These are phyloP conservation scores for Trichoderma gracile DNA, from an alignment of 2,329 filamentous ascomycete species.

Conservation along the genomic window DNA sequence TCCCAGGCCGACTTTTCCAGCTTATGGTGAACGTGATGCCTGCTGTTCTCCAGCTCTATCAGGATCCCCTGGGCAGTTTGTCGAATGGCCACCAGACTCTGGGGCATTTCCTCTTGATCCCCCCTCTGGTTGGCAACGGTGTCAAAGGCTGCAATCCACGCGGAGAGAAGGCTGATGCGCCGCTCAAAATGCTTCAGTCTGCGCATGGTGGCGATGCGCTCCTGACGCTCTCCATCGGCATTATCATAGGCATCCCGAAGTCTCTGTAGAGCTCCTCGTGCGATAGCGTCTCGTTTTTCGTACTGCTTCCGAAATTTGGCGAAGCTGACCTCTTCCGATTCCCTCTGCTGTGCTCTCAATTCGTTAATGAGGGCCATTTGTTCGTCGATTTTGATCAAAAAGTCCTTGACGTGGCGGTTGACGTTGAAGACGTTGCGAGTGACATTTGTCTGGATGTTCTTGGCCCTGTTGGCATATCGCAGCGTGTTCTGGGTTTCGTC, in stretches of 20 bases:
- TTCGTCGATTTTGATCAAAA: slow-evolving; percentile 98
- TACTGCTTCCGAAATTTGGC: slow-evolving; percentile 87
- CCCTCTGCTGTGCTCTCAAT: slow-evolving; percentile 87
- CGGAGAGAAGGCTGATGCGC: slow-evolving; percentile 80
- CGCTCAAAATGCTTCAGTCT: slow-evolving; percentile 80
- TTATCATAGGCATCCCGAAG: slow-evolving; percentile 84
- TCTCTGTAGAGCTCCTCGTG: slow-evolving; percentile 75
- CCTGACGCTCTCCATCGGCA: slow-evolving; percentile 72
- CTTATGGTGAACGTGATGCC: slow-evolving; percentile 86
- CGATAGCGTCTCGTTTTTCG: slow-evolving; percentile 76
- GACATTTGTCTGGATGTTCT: slow-evolving; percentile 99
- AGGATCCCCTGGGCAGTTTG: slow-evolving; percentile 88
- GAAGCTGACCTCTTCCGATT: slow-evolving; percentile 78
- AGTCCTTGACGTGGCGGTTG: slow-evolving; percentile 98
- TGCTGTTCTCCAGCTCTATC: slow-evolving; percentile 78
- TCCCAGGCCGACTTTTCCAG: slow-evolving; percentile 84
- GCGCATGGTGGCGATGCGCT: slow-evolving; percentile 77
- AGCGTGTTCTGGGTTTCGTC: slow-evolving; percentile 98
- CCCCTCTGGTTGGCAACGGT: slow-evolving; percentile 67
- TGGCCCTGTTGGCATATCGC: slow-evolving; percentile 94
- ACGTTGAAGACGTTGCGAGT: slow-evolving; percentile 99
- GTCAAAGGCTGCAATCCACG: slow-evolving; percentile 93
- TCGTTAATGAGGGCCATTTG: slow-evolving; percentile 97
- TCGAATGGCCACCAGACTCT: slow-evolving; percentile 71
- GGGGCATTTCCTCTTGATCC: slow-evolving; percentile 57